Evolutionary conservation across 306 rosid genomes (phyloP), one percentile per base, ranked within the genome.

Genomic region (Begonia masoniana): DNA sequence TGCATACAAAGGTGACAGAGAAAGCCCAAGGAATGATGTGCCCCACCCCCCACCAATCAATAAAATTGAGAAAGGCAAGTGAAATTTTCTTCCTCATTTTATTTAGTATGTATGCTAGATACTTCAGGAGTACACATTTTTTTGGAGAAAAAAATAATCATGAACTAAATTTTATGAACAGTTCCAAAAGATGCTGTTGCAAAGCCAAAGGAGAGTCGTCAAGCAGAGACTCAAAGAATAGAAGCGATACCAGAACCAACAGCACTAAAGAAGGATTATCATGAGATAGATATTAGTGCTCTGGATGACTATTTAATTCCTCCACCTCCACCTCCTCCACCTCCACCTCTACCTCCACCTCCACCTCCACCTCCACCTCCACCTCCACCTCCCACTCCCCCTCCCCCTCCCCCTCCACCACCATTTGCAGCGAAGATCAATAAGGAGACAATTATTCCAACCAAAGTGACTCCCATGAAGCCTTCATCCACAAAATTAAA

Each of bases 1-100:
- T 62, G 76, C 93, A 36, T 76, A 74, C 73, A 78, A 68, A 54
- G 79, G 80, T 3, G 87, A 82, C 64, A 68, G 81, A 68, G 80
- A 74, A 57, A 78, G 70, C 62, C 68, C 66, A 19, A 53, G 72
- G 70, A 74, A 74, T 62, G 55, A 67, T 49, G 78, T 73, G 46
- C 52, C 76, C 68, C 55, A 66, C 60, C 68, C 54, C 57, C 87
- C 43, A 60, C 73, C 89, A 60, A 68, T 65, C 49, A 68, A 47
- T 70, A 78, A 59, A 71, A 67, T 58, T 10, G 79, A 77, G 66
- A 82, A 88, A 82, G 95, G 97, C 59, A 63, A 31, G 39, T 31
- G 9, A 75, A 51, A 55, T 15, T 9, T 43, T n/a, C 9, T 45
- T 45, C 15, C 13, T 11, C 49, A 31, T 31, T 31, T 31, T 31